Percentiles rank a stretch among this genome's conserved stretches.
Evolutionary conservation across 352 stramenopile genomes (phyloP).

Genomic region (Globisporangium lucens): DNA sequence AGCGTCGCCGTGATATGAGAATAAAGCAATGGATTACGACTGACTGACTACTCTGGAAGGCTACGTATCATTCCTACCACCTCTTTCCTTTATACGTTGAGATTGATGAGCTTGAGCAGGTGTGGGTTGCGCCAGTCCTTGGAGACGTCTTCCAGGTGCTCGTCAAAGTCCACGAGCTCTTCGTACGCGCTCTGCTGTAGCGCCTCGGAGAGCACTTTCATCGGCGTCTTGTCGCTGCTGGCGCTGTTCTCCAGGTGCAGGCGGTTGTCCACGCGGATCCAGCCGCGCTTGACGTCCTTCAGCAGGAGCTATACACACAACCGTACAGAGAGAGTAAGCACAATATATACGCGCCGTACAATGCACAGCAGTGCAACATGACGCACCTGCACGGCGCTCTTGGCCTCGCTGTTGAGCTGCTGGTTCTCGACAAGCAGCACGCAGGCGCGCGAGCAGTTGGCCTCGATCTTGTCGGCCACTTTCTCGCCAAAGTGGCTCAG

Average conservation of each 20-base stretch:
- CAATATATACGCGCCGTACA: not conserved
- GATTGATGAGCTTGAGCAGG: slow-evolving; percentile 61
- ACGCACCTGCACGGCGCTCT: slow-evolving; percentile 47
- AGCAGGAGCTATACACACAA: slow-evolving; percentile 44
- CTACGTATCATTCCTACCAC: not conserved
- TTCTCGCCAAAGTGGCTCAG: slow-evolving; percentile 61
- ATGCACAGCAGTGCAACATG: not conserved
- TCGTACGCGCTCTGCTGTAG: slow-evolving; percentile 46
- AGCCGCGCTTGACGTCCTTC: slow-evolving; percentile 81
- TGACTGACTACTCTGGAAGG: slow-evolving; percentile 1
- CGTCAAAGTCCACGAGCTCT: slow-evolving; percentile 69
- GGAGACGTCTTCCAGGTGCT: slow-evolving; percentile 65
- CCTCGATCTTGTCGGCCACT: slow-evolving; percentile 63
- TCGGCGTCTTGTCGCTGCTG: slow-evolving; percentile 26
- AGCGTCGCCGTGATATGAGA: not conserved
- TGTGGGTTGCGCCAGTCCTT: slow-evolving; percentile 81
- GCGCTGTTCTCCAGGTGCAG: slow-evolving; percentile 41
- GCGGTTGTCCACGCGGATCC: slow-evolving; percentile 64
- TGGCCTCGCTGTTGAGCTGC: slow-evolving; percentile 52
- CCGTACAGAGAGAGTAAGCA: not conserved
- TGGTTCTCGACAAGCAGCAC: slow-evolving; percentile 64
- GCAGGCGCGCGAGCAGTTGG: slow-evolving; percentile 64
- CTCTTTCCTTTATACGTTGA: slow-evolving; percentile 57
- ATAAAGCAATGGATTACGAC: slow-evolving; percentile 9
- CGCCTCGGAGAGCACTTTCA: slow-evolving; percentile 42